Evolutionary conservation across 495 filamentous ascomycete species (phyloP).

Genomic region (Pseudoneurospora amorphoporcata): DNA sequence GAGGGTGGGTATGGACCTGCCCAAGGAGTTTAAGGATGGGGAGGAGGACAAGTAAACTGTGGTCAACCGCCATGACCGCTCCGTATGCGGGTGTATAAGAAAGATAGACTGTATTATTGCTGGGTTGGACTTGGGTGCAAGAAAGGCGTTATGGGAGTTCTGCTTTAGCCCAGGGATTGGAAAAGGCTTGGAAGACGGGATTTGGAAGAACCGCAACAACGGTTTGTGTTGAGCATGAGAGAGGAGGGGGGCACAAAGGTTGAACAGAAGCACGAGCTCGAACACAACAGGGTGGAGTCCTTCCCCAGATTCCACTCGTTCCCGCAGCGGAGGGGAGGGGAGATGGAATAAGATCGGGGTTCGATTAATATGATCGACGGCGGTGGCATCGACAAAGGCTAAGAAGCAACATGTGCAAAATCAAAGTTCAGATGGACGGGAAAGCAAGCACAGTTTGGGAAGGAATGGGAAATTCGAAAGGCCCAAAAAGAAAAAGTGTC

Average conservation of each 20-base stretch:
- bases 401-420: background rate
- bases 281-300: no score
- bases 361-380: background rate
- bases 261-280: no score
- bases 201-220: background rate
- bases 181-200: background rate
- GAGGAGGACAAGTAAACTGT: background rate
- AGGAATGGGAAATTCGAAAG: background rate
- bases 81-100: background rate
- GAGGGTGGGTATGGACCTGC: constrained; percentile 83
- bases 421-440: background rate
- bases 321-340: no score
- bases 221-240: background rate
- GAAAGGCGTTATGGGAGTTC: background rate
- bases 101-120: background rate
- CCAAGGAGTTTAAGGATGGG: constrained; percentile 36
- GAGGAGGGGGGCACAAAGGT: no score
- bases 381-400: background rate
- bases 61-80: background rate
- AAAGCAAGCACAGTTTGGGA: background rate
- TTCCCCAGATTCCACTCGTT: no score
- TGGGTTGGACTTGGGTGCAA: background rate
- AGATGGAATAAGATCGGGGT: background rate
- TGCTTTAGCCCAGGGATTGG: background rate
- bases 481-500: background rate